phyloP scores from a whole-genome alignment of 257 asterid genomes.

The Gardenia jasminoides region DNA sequence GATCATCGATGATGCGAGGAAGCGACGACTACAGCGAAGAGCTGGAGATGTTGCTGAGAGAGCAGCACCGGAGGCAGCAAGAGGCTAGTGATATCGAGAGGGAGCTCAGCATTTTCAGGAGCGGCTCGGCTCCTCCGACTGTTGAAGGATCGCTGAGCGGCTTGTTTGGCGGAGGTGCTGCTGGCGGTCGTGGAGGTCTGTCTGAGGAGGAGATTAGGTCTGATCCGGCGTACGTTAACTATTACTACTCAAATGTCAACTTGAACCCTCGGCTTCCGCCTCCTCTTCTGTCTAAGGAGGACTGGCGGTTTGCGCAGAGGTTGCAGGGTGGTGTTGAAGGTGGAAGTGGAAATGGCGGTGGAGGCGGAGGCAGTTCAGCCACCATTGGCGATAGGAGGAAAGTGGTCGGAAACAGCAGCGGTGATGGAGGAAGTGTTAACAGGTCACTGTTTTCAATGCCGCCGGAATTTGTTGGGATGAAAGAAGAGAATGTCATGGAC shows the following conservation, averaged over 20 bases:
- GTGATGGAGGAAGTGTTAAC: conserved; percentile 22
- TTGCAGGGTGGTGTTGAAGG: conserved; percentile 36
- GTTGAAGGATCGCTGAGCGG: conserved; percentile 50
- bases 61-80: conserved; percentile 33
- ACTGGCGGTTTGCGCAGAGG: conserved; percentile 44
- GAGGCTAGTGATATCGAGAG: conserved; percentile 46
- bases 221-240: conserved; percentile 64
- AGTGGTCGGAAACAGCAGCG: conserved; percentile 21
- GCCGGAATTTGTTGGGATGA: conserved; percentile 42
- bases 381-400: conserved; percentile 57
- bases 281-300: conserved; percentile 50
- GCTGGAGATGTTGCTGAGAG: conserved; percentile 44
- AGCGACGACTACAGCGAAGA: conserved; percentile 47
- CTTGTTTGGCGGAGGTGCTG: conserved; percentile 24
- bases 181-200: conserved; percentile 9
- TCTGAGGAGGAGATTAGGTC: conserved; percentile 68
- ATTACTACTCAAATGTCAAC: conserved; percentile 64
- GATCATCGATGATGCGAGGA: conserved; percentile 37
- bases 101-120: conserved; percentile 50
- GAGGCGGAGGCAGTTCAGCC: conserved; percentile 22
- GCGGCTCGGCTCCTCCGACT: conserved; percentile 75
- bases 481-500: conserved; percentile 36
- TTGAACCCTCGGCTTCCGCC: conserved; percentile 69
- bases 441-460: conserved; percentile 48
- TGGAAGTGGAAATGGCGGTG: conserved; percentile 23